Evolutionary conservation across 257 asterid species (phyloP).

Genomic region (Dorcoceras hygrometricum): DNA sequence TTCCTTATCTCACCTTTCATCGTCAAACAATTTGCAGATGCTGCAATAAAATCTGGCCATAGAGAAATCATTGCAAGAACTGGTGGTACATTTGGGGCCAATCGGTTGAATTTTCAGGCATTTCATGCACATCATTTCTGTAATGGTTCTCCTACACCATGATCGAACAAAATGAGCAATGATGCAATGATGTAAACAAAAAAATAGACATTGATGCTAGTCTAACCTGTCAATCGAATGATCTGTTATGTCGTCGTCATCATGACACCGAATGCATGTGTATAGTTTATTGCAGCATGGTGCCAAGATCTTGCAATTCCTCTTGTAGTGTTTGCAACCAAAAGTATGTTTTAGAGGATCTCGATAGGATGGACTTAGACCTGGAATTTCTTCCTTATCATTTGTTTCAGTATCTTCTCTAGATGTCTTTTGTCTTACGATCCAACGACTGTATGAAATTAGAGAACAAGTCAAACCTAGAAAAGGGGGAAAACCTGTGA

Average conservation of each 20-base stretch:
- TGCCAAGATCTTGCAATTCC: conserved; percentile 72
- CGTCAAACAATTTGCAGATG: conserved; percentile 79
- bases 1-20: conserved; percentile 56
- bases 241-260: conserved; percentile 51
- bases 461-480: conserved; percentile 22
- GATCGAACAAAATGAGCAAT: conserved; percentile 26
- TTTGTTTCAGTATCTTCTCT: conserved; percentile 32
- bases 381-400: conserved; percentile 51
- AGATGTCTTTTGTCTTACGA: conserved; percentile 49
- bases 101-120: conserved; percentile 69
- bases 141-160: conserved; percentile 62
- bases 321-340: conserved; percentile 82
- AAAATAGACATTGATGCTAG: conserved; percentile 15
- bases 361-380: conserved; percentile 57
- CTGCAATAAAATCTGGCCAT: conserved; percentile 81
- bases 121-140: conserved; percentile 84
- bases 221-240: conserved; percentile 76
- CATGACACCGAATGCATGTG: conserved; percentile 90
- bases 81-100: conserved; percentile 49
- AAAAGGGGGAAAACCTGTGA: conserved; percentile 18
- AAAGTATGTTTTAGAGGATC: conserved; percentile 45
- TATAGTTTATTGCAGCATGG: conserved; percentile 76
- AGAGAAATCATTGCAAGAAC: conserved; percentile 58
- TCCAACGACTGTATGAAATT: conserved; percentile 57
- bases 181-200: conserved; percentile 7